These are phyloP conservation scores for Ascochyta lentis DNA, from an alignment of 2,329 filamentous ascomycete species.

Conservation along the genomic window DNA sequence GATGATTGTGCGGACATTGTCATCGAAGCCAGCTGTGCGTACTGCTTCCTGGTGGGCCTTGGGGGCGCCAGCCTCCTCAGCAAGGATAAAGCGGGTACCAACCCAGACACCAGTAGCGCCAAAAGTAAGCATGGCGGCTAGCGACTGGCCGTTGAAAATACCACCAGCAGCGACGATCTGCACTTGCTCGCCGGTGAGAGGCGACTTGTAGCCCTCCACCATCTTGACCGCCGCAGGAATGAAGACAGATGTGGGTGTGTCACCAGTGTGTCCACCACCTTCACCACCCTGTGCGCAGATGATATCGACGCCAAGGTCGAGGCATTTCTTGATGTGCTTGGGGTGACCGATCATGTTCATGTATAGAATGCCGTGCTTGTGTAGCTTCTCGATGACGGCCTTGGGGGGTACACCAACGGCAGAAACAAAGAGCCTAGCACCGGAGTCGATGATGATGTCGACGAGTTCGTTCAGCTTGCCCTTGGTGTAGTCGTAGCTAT, in stretches of 20 bases:
- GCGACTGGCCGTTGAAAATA: slow-evolving; percentile 88
- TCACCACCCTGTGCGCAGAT: slow-evolving; percentile 99
- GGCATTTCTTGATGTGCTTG: slow-evolving; percentile 97
- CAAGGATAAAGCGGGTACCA: slow-evolving; percentile 92
- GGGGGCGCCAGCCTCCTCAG: slow-evolving; percentile 92
- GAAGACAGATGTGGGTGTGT: slow-evolving; percentile 88
- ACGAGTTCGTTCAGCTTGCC: slow-evolving; percentile 92
- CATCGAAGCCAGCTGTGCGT: slow-evolving; percentile 87
- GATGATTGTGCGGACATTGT: slow-evolving; percentile 96
- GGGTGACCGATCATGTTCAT: slow-evolving; percentile 99
- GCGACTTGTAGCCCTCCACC: slow-evolving; percentile 80
- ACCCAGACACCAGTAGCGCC: slow-evolving; percentile 95
- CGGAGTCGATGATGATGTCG: slow-evolving; percentile 90
- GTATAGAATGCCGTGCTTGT: slow-evolving; percentile 86
- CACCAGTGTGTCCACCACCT: slow-evolving; percentile 94
- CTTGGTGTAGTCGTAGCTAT: slow-evolving; percentile 99
- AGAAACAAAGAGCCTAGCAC: slow-evolving; percentile 92
- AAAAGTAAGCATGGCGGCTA: slow-evolving; percentile 90
- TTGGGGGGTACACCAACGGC: slow-evolving; percentile 94
- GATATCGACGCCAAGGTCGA: slow-evolving; percentile 87
- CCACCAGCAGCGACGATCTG: slow-evolving; percentile 94
- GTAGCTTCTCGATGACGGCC: slow-evolving; percentile 85
- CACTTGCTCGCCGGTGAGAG: slow-evolving; percentile 84
- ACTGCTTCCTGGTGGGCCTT: slow-evolving; percentile 96
- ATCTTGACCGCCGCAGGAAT: slow-evolving; percentile 91